Evolutionary conservation across 2,329 filamentous ascomycete genomes (phyloP), one percentile per base, ranked within the genome.

Genomic region (Aspergillus sp.): DNA sequence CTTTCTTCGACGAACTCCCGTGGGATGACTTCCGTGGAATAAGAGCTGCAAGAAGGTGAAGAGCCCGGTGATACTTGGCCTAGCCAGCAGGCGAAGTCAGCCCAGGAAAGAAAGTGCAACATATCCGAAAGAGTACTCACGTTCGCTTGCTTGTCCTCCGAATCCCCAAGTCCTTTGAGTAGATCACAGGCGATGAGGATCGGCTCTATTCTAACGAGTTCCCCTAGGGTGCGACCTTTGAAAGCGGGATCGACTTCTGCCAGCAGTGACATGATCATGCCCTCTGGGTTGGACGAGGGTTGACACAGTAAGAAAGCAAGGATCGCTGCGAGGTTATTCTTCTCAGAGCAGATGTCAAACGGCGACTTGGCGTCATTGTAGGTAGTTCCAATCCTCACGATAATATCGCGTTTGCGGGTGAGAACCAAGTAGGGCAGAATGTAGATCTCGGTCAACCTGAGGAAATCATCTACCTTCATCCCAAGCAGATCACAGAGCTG

Each of bases 351-450:
- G 5, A 80, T 55, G 32, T 82, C 76, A 34, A 83, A 78, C 5
- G 74, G 57, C 4, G 67, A 62, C 29, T 64, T 67, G 6, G 59
- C 58, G 29, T 62, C 60, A 24, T 68, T 68, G 39, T 71, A 67
- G 32, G 82, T 84, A 44, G 82, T 75, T 1, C 86, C 83, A 44
- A 98, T 84, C 41, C 79, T 80, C 46, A 80, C 73, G 25, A 98
- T 80, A 11, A 93, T 72, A 36, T 93, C 84, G 36, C 71, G 72
- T 47, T 81, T 81, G 51, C 80, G 82, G 26, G 75, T 80, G 24
- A 94, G 65, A 2, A 98, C 83, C 12, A 98, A 70, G 61, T 84
- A 86, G 1, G 93, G 91, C 6, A 98, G 60, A 5, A 88, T 88
- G 47, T 91, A 75, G 10, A 75, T 71, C 54, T 95, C 86, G 6